Conservation (phyloP, 805 yeast genomes). For the Candida ponderosae region DNA sequence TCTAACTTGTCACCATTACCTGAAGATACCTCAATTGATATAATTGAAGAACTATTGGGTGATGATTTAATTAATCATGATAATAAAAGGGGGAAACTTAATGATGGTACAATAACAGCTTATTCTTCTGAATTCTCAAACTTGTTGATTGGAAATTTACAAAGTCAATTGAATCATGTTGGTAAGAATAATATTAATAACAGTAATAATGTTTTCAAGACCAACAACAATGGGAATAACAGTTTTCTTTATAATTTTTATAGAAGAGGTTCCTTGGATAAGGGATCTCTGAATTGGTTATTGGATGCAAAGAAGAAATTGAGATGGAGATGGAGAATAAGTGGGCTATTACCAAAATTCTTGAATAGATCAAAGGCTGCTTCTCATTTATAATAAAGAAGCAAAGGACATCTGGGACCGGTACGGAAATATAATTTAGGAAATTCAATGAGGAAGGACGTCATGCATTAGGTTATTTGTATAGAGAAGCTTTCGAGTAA, state of each 20-base stretch:
- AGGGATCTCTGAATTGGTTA: constrained; percentile 23
- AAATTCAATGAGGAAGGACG: too few species aligned
- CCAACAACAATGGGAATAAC: background rate
- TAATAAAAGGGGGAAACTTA: background rate
- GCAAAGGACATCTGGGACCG: too few species aligned
- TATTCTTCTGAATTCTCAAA: constrained; percentile 20
- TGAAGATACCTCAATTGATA: constrained; percentile 9
- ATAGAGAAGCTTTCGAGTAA: too few species aligned
- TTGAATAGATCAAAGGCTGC: constrained; percentile 5
- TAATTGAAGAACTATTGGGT: constrained; percentile 13
- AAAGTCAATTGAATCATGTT: constrained; percentile 19
- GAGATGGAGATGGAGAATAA: constrained; percentile 45
- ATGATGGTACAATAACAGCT: background rate
- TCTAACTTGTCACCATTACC: constrained; percentile 7
- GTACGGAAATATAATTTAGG: too few species aligned
- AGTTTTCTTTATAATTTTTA: background rate
- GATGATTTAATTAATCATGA: background rate
- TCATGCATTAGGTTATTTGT: too few species aligned
- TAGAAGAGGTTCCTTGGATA: constrained; percentile 7
- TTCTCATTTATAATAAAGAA: too few species aligned
- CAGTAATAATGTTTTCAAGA: background rate
- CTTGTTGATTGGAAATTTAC: constrained; percentile 22
- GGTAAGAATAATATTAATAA: background rate
- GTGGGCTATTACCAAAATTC: constrained; percentile 34
- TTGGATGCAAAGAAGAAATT: constrained; percentile 30